A percentile compares a stretch with the other conserved stretches of the same genome.
Conservation (phyloP, 2,329 filamentous ascomycete species). For the Trichoderma pleuroti region DNA sequence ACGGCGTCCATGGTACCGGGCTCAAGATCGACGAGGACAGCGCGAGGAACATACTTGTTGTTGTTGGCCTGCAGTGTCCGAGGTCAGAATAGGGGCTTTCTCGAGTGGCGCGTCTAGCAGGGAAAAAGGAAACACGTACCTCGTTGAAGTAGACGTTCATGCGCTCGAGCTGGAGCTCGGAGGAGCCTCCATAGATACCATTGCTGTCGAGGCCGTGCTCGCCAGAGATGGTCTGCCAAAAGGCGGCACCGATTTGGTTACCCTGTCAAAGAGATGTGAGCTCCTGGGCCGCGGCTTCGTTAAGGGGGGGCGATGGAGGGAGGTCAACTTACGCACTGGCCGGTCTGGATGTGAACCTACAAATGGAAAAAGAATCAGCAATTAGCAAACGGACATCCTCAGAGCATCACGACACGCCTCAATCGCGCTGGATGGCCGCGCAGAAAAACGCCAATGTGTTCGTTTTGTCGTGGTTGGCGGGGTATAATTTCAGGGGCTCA, state of each 20-base stretch:
- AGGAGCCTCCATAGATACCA: constrained; percentile 98
- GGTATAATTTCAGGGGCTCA: constrained; percentile 41
- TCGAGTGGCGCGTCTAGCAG: neutral
- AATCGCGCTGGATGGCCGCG: constrained; percentile 2
- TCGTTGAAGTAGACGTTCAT: constrained; percentile 99
- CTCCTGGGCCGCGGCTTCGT: constrained; percentile 21
- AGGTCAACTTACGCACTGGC: constrained; percentile 78
- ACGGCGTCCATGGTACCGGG: constrained; percentile 99
- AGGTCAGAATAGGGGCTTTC: neutral
- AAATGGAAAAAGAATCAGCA: constrained; percentile 44
- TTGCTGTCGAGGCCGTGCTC: constrained; percentile 97
- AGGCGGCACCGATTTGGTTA: constrained; percentile 99
- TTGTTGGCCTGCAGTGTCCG: constrained; percentile 65
- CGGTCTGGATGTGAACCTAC: constrained; percentile 99
- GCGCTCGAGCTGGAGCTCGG: constrained; percentile 98
- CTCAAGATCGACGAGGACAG: constrained; percentile 98
- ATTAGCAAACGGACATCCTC: constrained; percentile 49
- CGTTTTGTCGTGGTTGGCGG: constrained; percentile 9
- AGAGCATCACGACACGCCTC: neutral
- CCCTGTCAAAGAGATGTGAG: constrained; percentile 60
- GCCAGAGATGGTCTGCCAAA: constrained; percentile 89
- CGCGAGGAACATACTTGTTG: constrained; percentile 99
- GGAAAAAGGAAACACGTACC: constrained; percentile 33
- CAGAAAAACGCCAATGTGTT: neutral
- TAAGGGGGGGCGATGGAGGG: constrained; percentile 3